Base-by-base conservation (phyloP, 163 green algal genomes). In the Trebouxiophyceae sp. region DNA sequence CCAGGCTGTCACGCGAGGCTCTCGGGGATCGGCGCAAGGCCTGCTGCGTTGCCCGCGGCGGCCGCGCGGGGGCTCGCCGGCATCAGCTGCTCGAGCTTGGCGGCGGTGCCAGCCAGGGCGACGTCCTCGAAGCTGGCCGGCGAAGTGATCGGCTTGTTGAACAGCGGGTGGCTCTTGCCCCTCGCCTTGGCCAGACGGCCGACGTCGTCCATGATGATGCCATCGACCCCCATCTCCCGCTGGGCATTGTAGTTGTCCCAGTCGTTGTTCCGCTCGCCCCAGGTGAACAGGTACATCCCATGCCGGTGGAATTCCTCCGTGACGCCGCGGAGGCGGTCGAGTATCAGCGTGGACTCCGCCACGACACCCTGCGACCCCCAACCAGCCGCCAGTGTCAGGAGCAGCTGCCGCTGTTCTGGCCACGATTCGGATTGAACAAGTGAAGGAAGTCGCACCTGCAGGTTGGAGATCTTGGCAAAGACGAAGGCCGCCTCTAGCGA, bases 251-350 rank as follows among this genome's bases (percentile, higher is more conserved):
- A 82, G 2, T 50, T 54, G 8, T 54, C 55, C 44, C 64, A 47
- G 33, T 77, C 30, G n/a, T 82, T 82, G 65, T 82, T 62, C 33
- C n/a, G n/a, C 2, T 63, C 45, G 33, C 59, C 50, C 24, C 54
- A 81, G 20, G 70, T 78, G 62, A 73, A 82, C 20, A 83, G 60
- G 67, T 67, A 81, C 20, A 83, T 57, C 26, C 76, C 73, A n/a
- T 71, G 62, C 2, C 33, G 33, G 57, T 83, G 76, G 69, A 66
- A 76, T 33, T 69, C 45, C 5, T 57, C 39, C 30, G 81, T 69
- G 4, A 63, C 29, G 12, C 73, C 66, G 27, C 69, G 32, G 57
- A 83, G 68, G 3, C 66, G 39, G 26, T 65, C 62, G 33, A 77
- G 63, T 45, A 83, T 54, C 4, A 33, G 50, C 26, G 29, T 29